These are phyloP conservation scores for Cyberlindnera lachancei DNA, from an alignment of 805 yeast genomes.

Conservation along the genomic window DNA sequence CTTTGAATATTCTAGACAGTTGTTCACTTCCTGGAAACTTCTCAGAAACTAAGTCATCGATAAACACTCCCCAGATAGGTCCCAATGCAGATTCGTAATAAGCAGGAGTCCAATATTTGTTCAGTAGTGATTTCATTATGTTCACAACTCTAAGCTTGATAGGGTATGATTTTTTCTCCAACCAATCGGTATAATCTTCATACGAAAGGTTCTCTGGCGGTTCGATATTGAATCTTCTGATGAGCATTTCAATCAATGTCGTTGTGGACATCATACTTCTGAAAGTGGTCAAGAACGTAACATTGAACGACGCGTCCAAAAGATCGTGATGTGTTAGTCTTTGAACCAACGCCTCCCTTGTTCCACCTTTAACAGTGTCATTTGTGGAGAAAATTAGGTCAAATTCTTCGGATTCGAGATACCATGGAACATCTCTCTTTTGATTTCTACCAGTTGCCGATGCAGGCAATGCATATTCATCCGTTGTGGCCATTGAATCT, in stretches of 20 bases:
- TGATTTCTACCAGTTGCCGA: conserved; percentile 19
- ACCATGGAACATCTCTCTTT: conserved; percentile 57
- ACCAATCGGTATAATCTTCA: conserved; percentile 77
- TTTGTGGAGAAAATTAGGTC: conserved; percentile 55
- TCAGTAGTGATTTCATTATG: conserved; percentile 58
- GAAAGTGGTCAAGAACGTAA: conserved; percentile 68
- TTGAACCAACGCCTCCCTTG: conserved; percentile 68
- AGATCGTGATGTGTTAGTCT: conserved; percentile 71
- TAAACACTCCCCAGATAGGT: conserved; percentile 31
- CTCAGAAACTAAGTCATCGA: conserved; percentile 31
- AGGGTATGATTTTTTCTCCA: conserved; percentile 58
- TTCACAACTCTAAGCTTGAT: conserved; percentile 60
- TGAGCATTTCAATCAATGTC: conserved; percentile 51
- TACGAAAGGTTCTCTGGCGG: conserved; percentile 86
- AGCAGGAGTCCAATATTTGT: conserved; percentile 61
- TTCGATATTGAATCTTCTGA: conserved; percentile 56
- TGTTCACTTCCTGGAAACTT: conserved; percentile 37
- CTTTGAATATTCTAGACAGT: conserved; percentile 31
- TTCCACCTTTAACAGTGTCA: conserved; percentile 78
- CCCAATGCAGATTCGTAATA: conserved; percentile 42
- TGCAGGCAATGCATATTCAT: conserved; percentile 22
- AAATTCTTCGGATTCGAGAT: conserved; percentile 56
- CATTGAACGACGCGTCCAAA: conserved; percentile 54
- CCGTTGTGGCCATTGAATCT: conserved; percentile 20
- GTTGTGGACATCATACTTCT: conserved; percentile 63